Evolutionary conservation across 2,329 filamentous ascomycete species (phyloP).

Genomic region (Cordyceps tenuipes): DNA sequence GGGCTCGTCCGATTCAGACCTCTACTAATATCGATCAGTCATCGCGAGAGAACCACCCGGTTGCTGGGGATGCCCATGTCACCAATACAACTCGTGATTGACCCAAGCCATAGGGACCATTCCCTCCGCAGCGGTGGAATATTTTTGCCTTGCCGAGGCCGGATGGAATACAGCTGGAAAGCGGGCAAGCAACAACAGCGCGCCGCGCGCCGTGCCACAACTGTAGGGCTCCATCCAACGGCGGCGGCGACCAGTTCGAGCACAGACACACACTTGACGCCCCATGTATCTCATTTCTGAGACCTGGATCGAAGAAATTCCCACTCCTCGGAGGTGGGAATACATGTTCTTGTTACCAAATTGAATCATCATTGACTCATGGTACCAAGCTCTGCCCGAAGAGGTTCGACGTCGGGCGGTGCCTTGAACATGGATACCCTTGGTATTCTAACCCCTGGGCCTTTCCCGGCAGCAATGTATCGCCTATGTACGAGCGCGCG

Average conservation of each 20-base stretch:
- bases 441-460: background rate
- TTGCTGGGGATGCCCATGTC: background rate
- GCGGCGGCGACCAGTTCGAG: background rate
- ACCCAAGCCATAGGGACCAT: background rate
- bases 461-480: background rate
- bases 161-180: too few species aligned
- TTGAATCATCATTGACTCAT: background rate
- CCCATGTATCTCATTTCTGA: background rate
- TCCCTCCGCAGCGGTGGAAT: background rate
- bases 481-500: background rate
- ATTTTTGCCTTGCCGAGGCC: background rate
- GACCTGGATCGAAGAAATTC: background rate
- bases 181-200: background rate
- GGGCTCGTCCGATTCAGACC: background rate
- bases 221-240: constrained; percentile 6
- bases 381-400: background rate
- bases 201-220: constrained; percentile 1
- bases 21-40: background rate
- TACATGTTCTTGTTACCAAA: background rate
- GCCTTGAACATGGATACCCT: background rate
- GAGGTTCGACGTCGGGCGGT: background rate
- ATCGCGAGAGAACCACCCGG: background rate
- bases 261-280: background rate
- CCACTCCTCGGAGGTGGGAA: background rate
- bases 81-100: background rate